phyloP scores from a whole-genome alignment of 331 rosid genomes.

The Pyracantha coccinea region DNA sequence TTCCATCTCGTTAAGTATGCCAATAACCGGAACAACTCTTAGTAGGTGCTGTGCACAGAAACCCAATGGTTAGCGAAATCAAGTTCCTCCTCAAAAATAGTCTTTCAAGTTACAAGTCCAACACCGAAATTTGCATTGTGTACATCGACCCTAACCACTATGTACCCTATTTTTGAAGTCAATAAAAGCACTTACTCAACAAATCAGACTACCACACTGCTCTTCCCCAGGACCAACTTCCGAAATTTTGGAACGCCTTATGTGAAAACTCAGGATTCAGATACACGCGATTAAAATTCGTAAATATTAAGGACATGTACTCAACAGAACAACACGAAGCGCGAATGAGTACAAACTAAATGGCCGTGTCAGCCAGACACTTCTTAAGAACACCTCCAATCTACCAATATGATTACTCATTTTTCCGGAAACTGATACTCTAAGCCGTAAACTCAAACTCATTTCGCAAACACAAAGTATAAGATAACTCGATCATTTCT shows the following conservation, averaged over 20 bases:
- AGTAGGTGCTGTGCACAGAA: constrained; percentile 56
- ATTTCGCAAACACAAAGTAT: not conserved
- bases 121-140: not conserved
- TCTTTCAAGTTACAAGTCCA: not conserved
- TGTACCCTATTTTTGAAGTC: not conserved
- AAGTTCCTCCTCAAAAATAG: not conserved
- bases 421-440: not conserved
- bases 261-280: not conserved
- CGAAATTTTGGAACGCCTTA: not conserved
- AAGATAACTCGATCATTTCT: not conserved
- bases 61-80: not conserved
- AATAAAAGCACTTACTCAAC: not conserved
- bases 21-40: constrained; percentile 87
- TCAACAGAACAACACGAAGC: not conserved
- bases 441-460: not conserved
- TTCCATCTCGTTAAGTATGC: constrained; percentile 58
- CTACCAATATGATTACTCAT: not conserved
- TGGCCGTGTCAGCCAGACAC: not conserved
- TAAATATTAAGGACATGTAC: not conserved
- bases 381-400: not conserved
- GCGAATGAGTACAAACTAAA: not conserved
- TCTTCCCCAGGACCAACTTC: not conserved
- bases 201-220: not conserved
- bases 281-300: not conserved
- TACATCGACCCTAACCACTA: not conserved